Evolutionary conservation across 2,329 filamentous ascomycete genomes (phyloP).

Genomic region (Claviceps capensis): DNA sequence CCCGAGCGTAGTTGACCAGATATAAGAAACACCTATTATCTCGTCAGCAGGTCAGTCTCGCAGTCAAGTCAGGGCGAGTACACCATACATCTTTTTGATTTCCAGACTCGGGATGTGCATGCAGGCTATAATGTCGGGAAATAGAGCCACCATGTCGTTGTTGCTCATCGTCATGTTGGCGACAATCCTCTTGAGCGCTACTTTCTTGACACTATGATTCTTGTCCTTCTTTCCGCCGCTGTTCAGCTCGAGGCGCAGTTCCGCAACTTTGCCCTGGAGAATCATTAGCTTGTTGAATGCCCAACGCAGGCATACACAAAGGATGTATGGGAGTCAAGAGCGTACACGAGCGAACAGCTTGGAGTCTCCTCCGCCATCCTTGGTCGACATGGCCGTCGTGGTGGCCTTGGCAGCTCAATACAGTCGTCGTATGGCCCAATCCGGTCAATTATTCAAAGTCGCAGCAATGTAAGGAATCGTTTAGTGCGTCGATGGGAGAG

Average conservation of each 20-base stretch:
- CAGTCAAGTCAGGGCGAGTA: neutral
- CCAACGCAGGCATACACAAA: slow-evolving; percentile 34
- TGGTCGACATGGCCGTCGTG: slow-evolving; percentile 35
- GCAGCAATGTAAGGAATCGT: neutral
- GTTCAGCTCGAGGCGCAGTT: slow-evolving; percentile 87
- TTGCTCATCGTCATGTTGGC: slow-evolving; percentile 99
- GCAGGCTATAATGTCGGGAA: slow-evolving; percentile 87
- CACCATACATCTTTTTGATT: slow-evolving; percentile 91
- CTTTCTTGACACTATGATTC: slow-evolving; percentile 89
- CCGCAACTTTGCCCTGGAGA: slow-evolving; percentile 92
- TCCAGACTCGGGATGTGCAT: slow-evolving; percentile 92
- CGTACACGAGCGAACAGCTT: slow-evolving; percentile 97
- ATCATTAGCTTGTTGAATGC: slow-evolving; percentile 36
- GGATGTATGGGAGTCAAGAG: slow-evolving; percentile 16
- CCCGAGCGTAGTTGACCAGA: slow-evolving; percentile 89
- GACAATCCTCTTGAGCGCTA: slow-evolving; percentile 97
- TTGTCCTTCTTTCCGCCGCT: slow-evolving; percentile 96
- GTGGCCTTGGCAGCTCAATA: neutral
- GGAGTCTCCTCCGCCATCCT: slow-evolving; percentile 71
- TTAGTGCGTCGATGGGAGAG: neutral
- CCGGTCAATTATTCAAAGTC: neutral
- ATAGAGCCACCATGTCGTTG: slow-evolving; percentile 97
- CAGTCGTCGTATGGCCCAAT: neutral
- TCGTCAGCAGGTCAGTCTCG: neutral
- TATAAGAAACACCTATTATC: slow-evolving; percentile 81